Base-by-base conservation (phyloP, 306 rosid species). In the Malus asiatica region DNA sequence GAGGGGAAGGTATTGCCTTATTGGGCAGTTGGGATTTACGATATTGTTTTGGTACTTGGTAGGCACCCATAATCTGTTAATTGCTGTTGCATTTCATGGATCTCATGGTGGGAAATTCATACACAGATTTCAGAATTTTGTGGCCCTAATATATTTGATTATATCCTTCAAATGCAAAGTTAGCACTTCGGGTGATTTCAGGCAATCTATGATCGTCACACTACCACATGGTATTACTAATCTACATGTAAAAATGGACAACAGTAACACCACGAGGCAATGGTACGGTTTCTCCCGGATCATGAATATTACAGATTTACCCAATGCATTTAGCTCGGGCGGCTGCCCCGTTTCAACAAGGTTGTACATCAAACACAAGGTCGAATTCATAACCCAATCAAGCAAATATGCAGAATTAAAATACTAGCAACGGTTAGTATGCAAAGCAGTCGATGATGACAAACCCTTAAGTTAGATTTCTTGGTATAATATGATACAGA, bases 81-180 rank as follows among this genome's bases (percentile, higher is more conserved):
- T 60, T 19, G 20, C 16, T 8, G 44, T 8, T 40, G 44, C 44
- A 40, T 40, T 40, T 40, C 44, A 38, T 33, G 11, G 9, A 38
- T 8, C 23, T 60, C 76, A 33, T 65, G 79, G 81, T 60, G 58
- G 55, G 55, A 18, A 51, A 66, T 69, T 30, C 20, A 83, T 85
- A 61, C 66, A 78, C 72, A 52, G 27, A 25, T 57, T 8, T 57
- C 62, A 8, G 29, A 48, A 5, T 79, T 78, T 13, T 71, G 90
- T 83, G 88, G 85, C 46, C 22, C 65, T 68, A 73, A 81, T 74
- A 67, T 60, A 78, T 72, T 81, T 35, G 25, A 51, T 23, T 68
- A 72, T 80, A 75, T 5, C 29, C 60, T 61, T 48, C 22, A 63
- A 62, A 64, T 20, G 38, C 51, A 12, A 2, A 38, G 52, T 45